Evolutionary conservation across 2,329 filamentous ascomycete genomes (phyloP), one percentile per base, ranked within the genome.

Genomic region (Leptosphaerulina australis): DNA sequence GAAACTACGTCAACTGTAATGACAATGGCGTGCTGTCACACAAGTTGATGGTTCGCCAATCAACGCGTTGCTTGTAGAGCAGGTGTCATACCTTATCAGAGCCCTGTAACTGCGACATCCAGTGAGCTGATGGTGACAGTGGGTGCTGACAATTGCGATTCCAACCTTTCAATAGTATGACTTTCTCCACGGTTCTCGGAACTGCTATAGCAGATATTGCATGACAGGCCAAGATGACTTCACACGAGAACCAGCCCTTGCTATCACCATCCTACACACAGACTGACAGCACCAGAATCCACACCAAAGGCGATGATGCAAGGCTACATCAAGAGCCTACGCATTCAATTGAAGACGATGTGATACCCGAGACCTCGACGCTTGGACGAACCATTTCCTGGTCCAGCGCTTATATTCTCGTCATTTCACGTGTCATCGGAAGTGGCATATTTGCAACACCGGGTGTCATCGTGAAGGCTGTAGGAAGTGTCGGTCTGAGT

Each of bases 391-490:
- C 77, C 12, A 79, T 88, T 39, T 81, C 74, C 48, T 87, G 85
- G 83, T 76, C 77, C 20, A 85, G 81, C 59, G 83, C 83, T 1
- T 88, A 85, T 65, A 84, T 88, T 45, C 76, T 88, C 15, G 83
- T 87, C 6, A 84, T 88, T 20, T 87, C 84, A 1, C 79, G 86
- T 10, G 84, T 89, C 5, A 84, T 89, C 22, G 86, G 86, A 10
- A 86, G 81, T 60, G 87, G 86, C 20, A 88, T 90, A 56, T 90
- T 90, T 62, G 86, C 87, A 0, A 88, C 86, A 0, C 87, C 85
- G 0, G 86, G 84, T 0, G 79, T 85, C 4, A 88, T 91, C 39
- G 77, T 88, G 3, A 80, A 83, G 28, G 81, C 83, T 0, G 83
- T 85, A 2, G 88, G 88, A 1, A 90, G 86, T 46, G 77, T 86